Percentiles rank a stretch among this genome's conserved stretches.
Evolutionary conservation across 2,329 filamentous ascomycete species (phyloP).

Genomic region (Aureobasidium lini): DNA sequence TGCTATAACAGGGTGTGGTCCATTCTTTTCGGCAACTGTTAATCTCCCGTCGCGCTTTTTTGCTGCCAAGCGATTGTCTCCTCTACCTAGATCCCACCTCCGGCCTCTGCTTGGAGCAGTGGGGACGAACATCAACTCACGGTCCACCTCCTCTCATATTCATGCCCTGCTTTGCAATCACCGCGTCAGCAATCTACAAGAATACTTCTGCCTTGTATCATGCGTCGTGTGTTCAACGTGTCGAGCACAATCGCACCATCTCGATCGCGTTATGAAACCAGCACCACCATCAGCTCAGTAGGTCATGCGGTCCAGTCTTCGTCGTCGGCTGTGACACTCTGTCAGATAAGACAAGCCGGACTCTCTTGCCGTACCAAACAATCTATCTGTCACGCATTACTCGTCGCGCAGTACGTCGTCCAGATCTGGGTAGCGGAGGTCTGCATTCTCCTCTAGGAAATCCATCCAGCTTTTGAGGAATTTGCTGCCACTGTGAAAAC

Average conservation of each 20-base stretch:
- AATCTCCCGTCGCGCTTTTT: slow-evolving; percentile 10
- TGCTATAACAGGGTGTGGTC: background rate
- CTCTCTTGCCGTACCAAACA: slow-evolving; percentile 10
- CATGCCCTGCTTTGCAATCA: slow-evolving; percentile 8
- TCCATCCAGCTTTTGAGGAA: slow-evolving; percentile 90
- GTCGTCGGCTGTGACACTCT: background rate
- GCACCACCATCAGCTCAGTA: background rate
- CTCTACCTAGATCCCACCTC: slow-evolving; percentile 4
- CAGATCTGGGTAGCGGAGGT: slow-evolving; percentile 78
- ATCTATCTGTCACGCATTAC: slow-evolving; percentile 4
- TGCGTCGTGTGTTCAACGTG: background rate
- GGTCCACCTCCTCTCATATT: background rate
- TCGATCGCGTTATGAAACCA: background rate
- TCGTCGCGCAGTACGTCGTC: slow-evolving; percentile 30
- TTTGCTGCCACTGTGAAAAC: slow-evolving; percentile 58
- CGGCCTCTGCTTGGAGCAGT: background rate
- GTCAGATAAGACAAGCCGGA: slow-evolving; percentile 1
- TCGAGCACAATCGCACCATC: background rate
- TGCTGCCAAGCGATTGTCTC: slow-evolving; percentile 3
- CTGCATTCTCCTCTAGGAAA: slow-evolving; percentile 80
- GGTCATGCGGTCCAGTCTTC: background rate
- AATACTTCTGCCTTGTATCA: slow-evolving; percentile 3
- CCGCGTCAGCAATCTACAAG: slow-evolving; percentile 3
- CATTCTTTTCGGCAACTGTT: slow-evolving; percentile 5
- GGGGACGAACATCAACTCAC: background rate